phyloP scores from a whole-genome alignment of 306 rosid genomes.

The Dryas octopetala region DNA sequence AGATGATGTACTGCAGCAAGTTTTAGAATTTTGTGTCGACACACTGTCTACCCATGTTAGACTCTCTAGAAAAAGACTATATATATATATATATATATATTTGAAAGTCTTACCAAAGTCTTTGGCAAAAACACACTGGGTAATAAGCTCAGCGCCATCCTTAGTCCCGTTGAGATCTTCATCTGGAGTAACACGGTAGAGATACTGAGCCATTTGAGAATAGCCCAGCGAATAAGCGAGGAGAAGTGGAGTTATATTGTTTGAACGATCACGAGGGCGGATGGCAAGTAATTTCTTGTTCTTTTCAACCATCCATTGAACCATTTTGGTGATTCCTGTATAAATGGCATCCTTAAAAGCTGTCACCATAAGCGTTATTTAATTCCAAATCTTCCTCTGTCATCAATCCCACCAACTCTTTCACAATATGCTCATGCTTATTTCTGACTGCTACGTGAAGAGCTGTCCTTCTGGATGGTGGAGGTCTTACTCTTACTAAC shows the following conservation, averaged over 20 bases:
- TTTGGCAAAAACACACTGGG: not conserved
- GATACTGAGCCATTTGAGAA: not conserved
- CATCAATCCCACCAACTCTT: not conserved
- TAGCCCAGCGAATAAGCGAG: not conserved
- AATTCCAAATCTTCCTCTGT: not conserved
- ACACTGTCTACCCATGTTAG: too few relatives aligned
- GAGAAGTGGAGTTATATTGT: not conserved
- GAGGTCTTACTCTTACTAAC: not conserved
- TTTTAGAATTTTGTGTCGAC: too few relatives aligned
- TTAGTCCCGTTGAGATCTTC: not conserved
- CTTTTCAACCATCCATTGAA: not conserved
- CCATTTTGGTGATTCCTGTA: not conserved
- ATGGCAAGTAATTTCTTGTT: not conserved
- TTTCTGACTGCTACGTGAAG: not conserved
- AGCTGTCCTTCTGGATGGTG: not conserved
- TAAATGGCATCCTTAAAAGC: constrained; percentile 1
- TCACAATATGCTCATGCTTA: not conserved
- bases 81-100: too few relatives aligned
- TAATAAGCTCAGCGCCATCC: not conserved
- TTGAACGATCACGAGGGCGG: rapidly evolving
- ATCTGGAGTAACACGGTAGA: not conserved
- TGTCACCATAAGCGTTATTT: not conserved
- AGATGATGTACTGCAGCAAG: too few relatives aligned
- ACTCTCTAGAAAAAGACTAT: too few relatives aligned
- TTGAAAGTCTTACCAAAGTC: not conserved